Evolutionary conservation across 78 protist species (phyloP).

Genomic region (Mastigamoeba balamuthi): DNA sequence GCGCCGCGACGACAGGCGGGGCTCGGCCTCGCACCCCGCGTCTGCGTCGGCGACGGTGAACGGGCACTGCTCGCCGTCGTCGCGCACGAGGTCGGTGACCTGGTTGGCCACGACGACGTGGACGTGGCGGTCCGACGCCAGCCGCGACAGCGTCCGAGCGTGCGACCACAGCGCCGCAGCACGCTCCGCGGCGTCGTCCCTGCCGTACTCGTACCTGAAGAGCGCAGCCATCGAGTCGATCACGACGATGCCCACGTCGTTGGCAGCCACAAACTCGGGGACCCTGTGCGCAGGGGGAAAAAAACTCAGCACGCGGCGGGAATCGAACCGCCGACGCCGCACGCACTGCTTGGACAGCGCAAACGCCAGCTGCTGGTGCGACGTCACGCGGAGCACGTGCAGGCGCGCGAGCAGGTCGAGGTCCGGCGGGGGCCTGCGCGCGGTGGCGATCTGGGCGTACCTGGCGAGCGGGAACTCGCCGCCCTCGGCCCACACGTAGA

Average conservation of each 20-base stretch:
- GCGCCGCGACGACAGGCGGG: no score
- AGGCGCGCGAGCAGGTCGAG: neutral
- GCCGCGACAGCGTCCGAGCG: neutral
- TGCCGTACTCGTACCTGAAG: conserved; percentile 1
- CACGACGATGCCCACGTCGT: neutral
- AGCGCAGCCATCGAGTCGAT: conserved; percentile 34
- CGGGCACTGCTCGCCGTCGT: neutral
- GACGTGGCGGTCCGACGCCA: neutral
- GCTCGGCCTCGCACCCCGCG: neutral
- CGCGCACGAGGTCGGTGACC: neutral
- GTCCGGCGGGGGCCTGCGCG: neutral
- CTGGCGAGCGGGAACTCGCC: neutral
- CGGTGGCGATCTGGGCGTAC: no score
- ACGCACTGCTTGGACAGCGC: neutral
- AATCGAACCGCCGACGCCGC: neutral
- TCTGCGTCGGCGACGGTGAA: neutral
- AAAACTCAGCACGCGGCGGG: neutral
- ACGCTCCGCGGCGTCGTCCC: neutral
- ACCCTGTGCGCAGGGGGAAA: neutral
- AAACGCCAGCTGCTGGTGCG: neutral
- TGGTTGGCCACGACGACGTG: neutral
- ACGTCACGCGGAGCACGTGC: neutral
- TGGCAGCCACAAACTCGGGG: neutral
- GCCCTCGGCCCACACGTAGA: conserved; percentile 24
- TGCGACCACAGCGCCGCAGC: neutral